These are phyloP conservation scores for Tuctoria greenei DNA, from an alignment of 176 grass and related monocot species.

Conservation along the genomic window DNA sequence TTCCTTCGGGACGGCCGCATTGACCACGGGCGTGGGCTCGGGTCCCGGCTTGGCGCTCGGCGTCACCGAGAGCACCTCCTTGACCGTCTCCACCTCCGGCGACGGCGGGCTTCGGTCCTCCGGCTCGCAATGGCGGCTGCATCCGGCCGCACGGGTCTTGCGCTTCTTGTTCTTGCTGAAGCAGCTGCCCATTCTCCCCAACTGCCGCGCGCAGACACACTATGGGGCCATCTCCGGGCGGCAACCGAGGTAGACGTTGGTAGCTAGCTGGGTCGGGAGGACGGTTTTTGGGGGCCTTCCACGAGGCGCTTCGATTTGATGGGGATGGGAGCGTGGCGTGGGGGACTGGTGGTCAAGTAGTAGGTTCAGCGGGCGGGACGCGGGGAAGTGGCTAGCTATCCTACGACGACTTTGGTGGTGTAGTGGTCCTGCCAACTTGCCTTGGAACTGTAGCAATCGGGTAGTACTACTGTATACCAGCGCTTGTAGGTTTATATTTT, in stretches of 20 bases:
- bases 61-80: constrained; percentile 89
- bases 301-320: constrained; percentile 23
- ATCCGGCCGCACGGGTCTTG: constrained; percentile 5
- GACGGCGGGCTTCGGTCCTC: constrained; percentile 48
- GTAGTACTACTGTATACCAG: not conserved
- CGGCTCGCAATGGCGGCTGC: constrained; percentile 1
- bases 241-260: not conserved
- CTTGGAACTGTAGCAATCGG: not conserved
- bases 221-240: constrained; percentile 10
- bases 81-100: constrained; percentile 83
- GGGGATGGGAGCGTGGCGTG: constrained; percentile 16
- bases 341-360: constrained; percentile 2
- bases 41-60: constrained; percentile 32
- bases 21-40: constrained; percentile 26
- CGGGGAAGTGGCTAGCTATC: not conserved
- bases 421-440: not conserved
- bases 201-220: not conserved
- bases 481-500: not conserved
- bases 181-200: constrained; percentile 55
- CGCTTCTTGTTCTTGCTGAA: constrained; percentile 71
- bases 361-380: not conserved
- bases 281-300: not conserved
- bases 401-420: not conserved
- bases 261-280: not conserved
- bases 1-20: constrained; percentile 30